Conservation (phyloP, 805 yeast genomes). For the Spathaspora arborariae region DNA sequence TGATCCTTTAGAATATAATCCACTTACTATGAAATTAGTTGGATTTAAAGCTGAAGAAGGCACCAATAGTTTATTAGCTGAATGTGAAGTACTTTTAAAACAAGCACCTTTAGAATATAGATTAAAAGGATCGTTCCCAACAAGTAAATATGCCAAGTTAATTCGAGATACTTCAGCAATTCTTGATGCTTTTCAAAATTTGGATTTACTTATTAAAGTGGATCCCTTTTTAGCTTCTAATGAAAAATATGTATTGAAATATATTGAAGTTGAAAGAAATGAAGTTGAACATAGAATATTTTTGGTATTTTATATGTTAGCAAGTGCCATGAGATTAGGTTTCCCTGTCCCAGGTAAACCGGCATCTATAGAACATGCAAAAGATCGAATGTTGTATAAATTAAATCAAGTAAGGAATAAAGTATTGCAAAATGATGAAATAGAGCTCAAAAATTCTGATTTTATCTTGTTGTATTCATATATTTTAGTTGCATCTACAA, state of each 20-base stretch:
- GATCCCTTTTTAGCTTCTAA: slow-evolving; percentile 50
- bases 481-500: slow-evolving; percentile 64
- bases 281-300: slow-evolving; percentile 74
- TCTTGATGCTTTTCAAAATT: slow-evolving; percentile 71
- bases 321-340: slow-evolving; percentile 71
- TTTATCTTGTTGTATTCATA: slow-evolving; percentile 75
- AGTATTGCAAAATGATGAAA: slow-evolving; percentile 14
- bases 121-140: slow-evolving; percentile 69
- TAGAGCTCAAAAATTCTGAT: slow-evolving; percentile 56
- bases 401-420: slow-evolving; percentile 52
- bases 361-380: slow-evolving; percentile 73
- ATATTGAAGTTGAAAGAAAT: slow-evolving; percentile 52
- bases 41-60: slow-evolving; percentile 46
- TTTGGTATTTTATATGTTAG: slow-evolving; percentile 70
- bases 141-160: slow-evolving; percentile 45
- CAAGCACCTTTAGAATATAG: slow-evolving; percentile 77
- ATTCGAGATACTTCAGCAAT: slow-evolving; percentile 58
- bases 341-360: slow-evolving; percentile 76
- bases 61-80: slow-evolving; percentile 53
- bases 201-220: slow-evolving; percentile 63
- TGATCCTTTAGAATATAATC: slow-evolving; percentile 57
- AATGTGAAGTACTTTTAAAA: slow-evolving; percentile 54
- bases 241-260: slow-evolving; percentile 54
- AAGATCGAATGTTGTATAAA: slow-evolving; percentile 63
- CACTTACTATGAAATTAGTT: slow-evolving; percentile 20